These are phyloP conservation scores for Geotrichum fermentans DNA, from an alignment of 1,139 yeast genomes.

Conservation along the genomic window DNA sequence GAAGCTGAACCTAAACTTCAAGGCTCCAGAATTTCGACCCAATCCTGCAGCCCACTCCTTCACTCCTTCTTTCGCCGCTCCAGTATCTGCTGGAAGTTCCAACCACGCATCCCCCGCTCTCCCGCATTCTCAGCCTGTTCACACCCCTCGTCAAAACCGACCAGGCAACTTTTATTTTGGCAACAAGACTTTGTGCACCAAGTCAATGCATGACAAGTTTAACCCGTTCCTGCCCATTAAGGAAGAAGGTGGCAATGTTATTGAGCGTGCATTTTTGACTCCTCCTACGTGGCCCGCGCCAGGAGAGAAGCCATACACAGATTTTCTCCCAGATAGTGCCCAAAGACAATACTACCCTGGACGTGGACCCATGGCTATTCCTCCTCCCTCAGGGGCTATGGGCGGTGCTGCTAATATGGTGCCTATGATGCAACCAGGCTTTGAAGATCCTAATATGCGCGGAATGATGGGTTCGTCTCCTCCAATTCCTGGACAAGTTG, in stretches of 20 bases:
- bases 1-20: slow-evolving; percentile 49
- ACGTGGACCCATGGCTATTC: slow-evolving; percentile 22
- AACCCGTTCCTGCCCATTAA: slow-evolving; percentile 49
- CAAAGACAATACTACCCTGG: slow-evolving; percentile 20
- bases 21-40: slow-evolving; percentile 57
- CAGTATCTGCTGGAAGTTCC: slow-evolving; percentile 21
- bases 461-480: slow-evolving; percentile 28
- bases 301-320: slow-evolving; percentile 29
- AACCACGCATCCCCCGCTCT: slow-evolving; percentile 21
- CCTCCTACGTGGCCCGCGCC: slow-evolving; percentile 70
- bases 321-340: slow-evolving; percentile 20
- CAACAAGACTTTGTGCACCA: slow-evolving; percentile 47
- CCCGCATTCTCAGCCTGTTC: slow-evolving; percentile 15
- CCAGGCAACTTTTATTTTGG: slow-evolving; percentile 42
- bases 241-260: slow-evolving; percentile 37
- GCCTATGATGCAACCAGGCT: slow-evolving; percentile 28
- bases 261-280: slow-evolving; percentile 65
- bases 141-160: slow-evolving; percentile 15
- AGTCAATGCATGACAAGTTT: slow-evolving; percentile 45
- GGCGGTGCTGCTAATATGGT: slow-evolving; percentile 22
- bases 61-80: slow-evolving; percentile 48
- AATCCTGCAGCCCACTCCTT: slow-evolving; percentile 70
- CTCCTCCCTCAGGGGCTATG: slow-evolving; percentile 22
- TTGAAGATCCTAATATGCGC: slow-evolving; percentile 29
- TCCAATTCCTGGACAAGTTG: slow-evolving; percentile 28